Evolutionary conservation across 164 flowering plant species (phyloP).

Genomic region (Saururus chinensis): DNA sequence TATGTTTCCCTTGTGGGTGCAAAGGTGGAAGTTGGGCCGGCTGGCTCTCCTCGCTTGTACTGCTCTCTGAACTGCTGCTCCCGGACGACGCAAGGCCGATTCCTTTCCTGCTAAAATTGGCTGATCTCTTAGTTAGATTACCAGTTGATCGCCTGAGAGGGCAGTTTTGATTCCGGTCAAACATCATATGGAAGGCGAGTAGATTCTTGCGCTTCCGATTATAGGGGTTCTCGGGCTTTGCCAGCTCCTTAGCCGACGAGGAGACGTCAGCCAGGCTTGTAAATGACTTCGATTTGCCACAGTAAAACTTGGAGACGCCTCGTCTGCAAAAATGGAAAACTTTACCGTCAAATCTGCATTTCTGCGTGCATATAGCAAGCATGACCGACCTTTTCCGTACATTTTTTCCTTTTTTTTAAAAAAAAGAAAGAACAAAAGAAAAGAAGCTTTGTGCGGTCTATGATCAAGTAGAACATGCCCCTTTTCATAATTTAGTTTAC

Average conservation of each 20-base stretch:
- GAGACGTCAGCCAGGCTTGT: constrained; percentile 53
- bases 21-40: constrained; percentile 38
- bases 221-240: constrained; percentile 69
- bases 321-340: constrained; percentile 34
- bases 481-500: too few species aligned
- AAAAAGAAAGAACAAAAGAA: too few species aligned
- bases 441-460: too few species aligned
- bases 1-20: constrained; percentile 32
- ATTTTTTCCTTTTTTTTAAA: neutral
- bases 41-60: constrained; percentile 23
- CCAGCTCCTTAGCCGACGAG: constrained; percentile 40
- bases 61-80: constrained; percentile 40
- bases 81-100: constrained; percentile 52
- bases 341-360: neutral
- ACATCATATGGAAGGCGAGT: constrained; percentile 29
- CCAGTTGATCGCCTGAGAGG: constrained; percentile 28
- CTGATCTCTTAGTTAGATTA: constrained; percentile 59
- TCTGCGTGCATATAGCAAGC: neutral
- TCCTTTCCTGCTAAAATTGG: constrained; percentile 36
- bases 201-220: constrained; percentile 60
- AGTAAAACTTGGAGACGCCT: constrained; percentile 73
- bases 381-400: neutral
- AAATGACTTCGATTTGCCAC: constrained; percentile 79
- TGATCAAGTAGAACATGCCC: neutral
- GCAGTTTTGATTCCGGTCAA: constrained; percentile 29